Conservation (phyloP, 345 rosid species). For the Salix viminalis region DNA sequence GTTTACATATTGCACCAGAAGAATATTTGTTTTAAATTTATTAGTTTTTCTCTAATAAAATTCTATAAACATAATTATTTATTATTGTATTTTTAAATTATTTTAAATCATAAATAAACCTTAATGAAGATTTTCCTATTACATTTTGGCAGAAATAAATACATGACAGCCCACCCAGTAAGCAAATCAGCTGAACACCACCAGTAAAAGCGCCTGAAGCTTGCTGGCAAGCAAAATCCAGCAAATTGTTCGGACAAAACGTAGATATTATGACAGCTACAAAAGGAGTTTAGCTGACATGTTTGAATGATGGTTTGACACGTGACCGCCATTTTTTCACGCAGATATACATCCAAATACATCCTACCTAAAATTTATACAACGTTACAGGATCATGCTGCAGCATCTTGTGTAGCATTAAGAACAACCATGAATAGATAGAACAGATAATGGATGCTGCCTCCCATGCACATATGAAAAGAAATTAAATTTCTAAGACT, state of each 20-base stretch:
- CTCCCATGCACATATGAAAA: neutral
- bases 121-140: too few relatives aligned
- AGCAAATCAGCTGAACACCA: neutral
- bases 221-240: neutral
- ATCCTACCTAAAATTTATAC: neutral
- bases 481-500: neutral
- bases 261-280: neutral
- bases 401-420: neutral
- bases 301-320: neutral
- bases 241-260: neutral
- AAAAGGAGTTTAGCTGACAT: too few relatives aligned
- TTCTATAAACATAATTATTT: too few relatives aligned
- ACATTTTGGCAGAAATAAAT: neutral
- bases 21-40: too few relatives aligned
- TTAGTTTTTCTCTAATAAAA: too few relatives aligned
- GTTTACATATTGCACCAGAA: too few relatives aligned
- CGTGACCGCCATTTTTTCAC: neutral
- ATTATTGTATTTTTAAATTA: too few relatives aligned
- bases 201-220: neutral
- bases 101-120: too few relatives aligned
- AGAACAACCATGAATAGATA: neutral
- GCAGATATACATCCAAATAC: neutral
- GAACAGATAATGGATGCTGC: neutral
- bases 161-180: neutral
- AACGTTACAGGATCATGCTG: conserved; percentile 9